These are phyloP conservation scores for Acanthamoeba divionensis DNA, from an alignment of 208 protist species.

Conservation along the genomic window DNA sequence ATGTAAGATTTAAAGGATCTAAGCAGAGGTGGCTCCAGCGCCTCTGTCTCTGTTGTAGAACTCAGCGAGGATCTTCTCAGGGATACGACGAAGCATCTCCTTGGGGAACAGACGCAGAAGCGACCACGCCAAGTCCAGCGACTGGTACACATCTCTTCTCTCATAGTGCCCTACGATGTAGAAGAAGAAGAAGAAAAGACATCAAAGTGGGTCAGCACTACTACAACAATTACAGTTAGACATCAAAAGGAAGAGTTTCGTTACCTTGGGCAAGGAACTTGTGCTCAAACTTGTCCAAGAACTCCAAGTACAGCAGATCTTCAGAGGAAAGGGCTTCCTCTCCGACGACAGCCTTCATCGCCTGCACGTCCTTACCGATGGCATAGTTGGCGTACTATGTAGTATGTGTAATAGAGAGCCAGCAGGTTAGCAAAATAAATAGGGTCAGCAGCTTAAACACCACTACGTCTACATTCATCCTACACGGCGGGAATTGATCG, in stretches of 20 bases:
- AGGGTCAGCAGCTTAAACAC: no score
- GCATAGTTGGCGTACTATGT: slow-evolving; percentile 97
- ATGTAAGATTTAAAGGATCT: neutral
- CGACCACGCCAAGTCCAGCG: slow-evolving; percentile 97
- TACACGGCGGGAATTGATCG: no score
- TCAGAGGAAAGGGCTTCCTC: slow-evolving; percentile 98
- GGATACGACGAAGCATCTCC: slow-evolving; percentile 96
- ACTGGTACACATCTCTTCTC: slow-evolving; percentile 96
- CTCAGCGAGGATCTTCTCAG: slow-evolving; percentile 91
- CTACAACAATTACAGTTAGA: neutral
- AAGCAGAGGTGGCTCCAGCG: neutral
- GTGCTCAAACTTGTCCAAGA: slow-evolving; percentile 99
- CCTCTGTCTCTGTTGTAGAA: slow-evolving; percentile 85
- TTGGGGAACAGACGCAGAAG: slow-evolving; percentile 97
- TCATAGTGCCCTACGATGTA: slow-evolving; percentile 82
- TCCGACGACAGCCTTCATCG: slow-evolving; percentile 99
- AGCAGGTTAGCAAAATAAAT: neutral
- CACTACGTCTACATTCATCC: no score
- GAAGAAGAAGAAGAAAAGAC: slow-evolving; percentile 9
- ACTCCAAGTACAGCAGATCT: slow-evolving; percentile 98
- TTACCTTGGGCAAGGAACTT: slow-evolving; percentile 96
- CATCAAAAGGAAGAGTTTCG: neutral
- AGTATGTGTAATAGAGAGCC: neutral
- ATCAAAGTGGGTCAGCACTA: neutral
- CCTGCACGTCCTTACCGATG: slow-evolving; percentile 98